A percentile compares a stretch with the other conserved stretches of the same genome.
These are phyloP conservation scores for Grigorovia jiainica DNA, from an alignment of 805 yeast species.

Conservation along the genomic window DNA sequence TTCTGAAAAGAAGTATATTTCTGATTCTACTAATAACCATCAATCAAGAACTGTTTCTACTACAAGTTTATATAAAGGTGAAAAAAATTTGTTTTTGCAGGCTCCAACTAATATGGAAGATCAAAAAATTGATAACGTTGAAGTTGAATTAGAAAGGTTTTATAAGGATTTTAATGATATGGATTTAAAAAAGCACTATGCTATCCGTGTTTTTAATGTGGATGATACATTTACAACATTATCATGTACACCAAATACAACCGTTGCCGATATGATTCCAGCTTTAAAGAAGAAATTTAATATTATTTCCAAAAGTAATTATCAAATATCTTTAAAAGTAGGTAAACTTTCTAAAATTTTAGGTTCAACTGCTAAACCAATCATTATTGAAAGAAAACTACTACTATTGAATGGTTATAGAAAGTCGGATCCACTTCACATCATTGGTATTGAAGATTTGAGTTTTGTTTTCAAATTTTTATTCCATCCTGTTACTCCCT, in stretches of 20 bases:
- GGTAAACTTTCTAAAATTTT: slow-evolving; percentile 70
- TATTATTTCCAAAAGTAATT: slow-evolving; percentile 58
- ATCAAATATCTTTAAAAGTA: slow-evolving; percentile 62
- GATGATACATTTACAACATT: slow-evolving; percentile 76
- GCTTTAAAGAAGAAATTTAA: slow-evolving; percentile 72
- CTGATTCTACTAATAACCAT: not conserved
- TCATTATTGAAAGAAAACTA: slow-evolving; percentile 65
- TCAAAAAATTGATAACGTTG: slow-evolving; percentile 30
- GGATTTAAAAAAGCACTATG: slow-evolving; percentile 26
- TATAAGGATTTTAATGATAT: slow-evolving; percentile 29
- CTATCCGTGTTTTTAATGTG: slow-evolving; percentile 69
- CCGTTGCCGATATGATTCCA: slow-evolving; percentile 64
- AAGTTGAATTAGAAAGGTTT: slow-evolving; percentile 30
- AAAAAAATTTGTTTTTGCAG: not conserved
- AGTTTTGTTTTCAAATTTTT: slow-evolving; percentile 76
- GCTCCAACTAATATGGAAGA: slow-evolving; percentile 13
- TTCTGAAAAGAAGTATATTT: not conserved
- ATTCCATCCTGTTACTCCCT: slow-evolving; percentile 51
- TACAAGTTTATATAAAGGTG: slow-evolving; percentile 1
- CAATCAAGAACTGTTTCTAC: slow-evolving; percentile 5
- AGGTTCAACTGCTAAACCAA: slow-evolving; percentile 64
- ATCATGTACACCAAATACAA: slow-evolving; percentile 67
- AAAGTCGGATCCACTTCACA: slow-evolving; percentile 65
- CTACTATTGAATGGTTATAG: slow-evolving; percentile 69
- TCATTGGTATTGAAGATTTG: slow-evolving; percentile 75